phyloP scores from a whole-genome alignment of 805 yeast genomes.

The Nadsonia fulvescens region DNA sequence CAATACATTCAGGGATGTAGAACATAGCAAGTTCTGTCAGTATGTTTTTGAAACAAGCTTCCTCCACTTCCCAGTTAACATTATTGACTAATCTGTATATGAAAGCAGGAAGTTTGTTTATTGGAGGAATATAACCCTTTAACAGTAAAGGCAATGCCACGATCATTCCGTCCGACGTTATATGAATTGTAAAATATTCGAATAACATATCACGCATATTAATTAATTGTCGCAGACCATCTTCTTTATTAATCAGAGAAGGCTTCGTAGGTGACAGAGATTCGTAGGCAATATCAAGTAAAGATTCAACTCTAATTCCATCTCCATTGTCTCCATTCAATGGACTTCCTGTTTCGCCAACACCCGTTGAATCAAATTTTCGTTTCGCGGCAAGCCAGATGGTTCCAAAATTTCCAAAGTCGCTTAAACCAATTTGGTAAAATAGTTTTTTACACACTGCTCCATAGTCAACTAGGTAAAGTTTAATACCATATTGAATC shows the following conservation, averaged over 20 bases:
- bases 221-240: constrained; percentile 8
- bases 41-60: too few relatives aligned
- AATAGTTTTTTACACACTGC: constrained; percentile 48
- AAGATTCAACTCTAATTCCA: constrained; percentile 19
- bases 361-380: too few relatives aligned
- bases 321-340: constrained; percentile 7
- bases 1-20: too few relatives aligned
- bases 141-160: constrained; percentile 49
- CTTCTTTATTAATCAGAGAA: constrained; percentile 6
- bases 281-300: constrained; percentile 24
- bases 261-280: constrained; percentile 6
- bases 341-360: too few relatives aligned
- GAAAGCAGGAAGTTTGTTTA: constrained; percentile 48
- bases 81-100: constrained; percentile 37
- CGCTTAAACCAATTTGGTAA: constrained; percentile 63
- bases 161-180: constrained; percentile 23
- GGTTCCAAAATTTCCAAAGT: constrained; percentile 68
- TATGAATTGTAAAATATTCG: constrained; percentile 54
- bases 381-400: constrained; percentile 20
- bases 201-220: constrained; percentile 57
- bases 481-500: constrained; percentile 65
- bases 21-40: too few relatives aligned
- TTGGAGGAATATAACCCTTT: constrained; percentile 42
- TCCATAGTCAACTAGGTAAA: constrained; percentile 68
- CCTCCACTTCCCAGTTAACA: too few relatives aligned